These are phyloP conservation scores for Aspergillus asperescens DNA, from an alignment of 495 filamentous ascomycete species.

Conservation along the genomic window DNA sequence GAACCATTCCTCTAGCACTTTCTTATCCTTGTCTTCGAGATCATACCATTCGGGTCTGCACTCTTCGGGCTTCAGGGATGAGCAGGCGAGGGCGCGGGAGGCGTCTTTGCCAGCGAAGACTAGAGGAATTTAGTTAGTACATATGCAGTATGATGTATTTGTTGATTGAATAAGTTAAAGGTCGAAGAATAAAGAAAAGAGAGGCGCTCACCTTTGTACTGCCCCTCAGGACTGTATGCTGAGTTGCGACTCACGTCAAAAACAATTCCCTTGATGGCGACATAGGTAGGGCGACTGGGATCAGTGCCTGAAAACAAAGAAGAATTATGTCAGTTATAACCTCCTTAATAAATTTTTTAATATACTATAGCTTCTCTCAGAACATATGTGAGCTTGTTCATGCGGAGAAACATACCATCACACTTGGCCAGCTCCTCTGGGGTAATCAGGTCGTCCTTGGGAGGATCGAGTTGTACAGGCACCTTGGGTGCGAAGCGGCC, in stretches of 20 bases:
- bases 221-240: constrained; percentile 74
- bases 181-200: not conserved
- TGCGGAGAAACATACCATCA: constrained; percentile 55
- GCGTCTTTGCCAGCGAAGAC: constrained; percentile 95
- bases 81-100: constrained; percentile 79
- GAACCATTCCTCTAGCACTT: constrained; percentile 80
- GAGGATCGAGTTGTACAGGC: constrained; percentile 74
- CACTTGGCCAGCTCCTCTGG: constrained; percentile 69
- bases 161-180: not conserved
- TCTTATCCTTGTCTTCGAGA: constrained; percentile 81
- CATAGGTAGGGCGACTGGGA: constrained; percentile 67
- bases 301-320: constrained; percentile 46
- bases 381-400: not conserved
- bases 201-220: constrained; percentile 67
- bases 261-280: constrained; percentile 93
- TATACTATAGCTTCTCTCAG: not conserved
- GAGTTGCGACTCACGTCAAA: constrained; percentile 89
- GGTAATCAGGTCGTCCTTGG: constrained; percentile 81
- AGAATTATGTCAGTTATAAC: not conserved
- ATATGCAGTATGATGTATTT: not conserved
- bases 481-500: constrained; percentile 81
- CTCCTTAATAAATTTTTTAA: not conserved
- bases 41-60: constrained; percentile 80
- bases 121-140: constrained; percentile 25
- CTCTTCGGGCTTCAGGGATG: constrained; percentile 81